Evolutionary conservation across 2,329 filamentous ascomycete genomes (phyloP).

Genomic region (Fusarium sacchari): DNA sequence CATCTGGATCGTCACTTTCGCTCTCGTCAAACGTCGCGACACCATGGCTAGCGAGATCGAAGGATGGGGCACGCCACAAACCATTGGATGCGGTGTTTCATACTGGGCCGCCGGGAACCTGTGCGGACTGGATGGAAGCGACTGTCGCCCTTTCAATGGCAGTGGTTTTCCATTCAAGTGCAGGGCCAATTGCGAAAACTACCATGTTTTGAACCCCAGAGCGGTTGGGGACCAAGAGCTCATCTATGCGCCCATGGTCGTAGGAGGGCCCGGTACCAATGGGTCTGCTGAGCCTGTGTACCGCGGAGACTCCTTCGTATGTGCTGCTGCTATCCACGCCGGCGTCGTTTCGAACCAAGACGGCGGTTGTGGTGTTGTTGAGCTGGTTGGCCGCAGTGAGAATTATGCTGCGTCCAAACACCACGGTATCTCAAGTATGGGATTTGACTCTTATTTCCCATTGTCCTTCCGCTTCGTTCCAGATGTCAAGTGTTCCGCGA

Average conservation of each 20-base stretch:
- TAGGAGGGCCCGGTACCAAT: slow-evolving; percentile 69
- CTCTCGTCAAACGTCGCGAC: slow-evolving; percentile 73
- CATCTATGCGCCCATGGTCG: slow-evolving; percentile 70
- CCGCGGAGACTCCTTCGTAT: slow-evolving; percentile 89
- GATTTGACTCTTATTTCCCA: slow-evolving; percentile 90
- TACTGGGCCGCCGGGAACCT: slow-evolving; percentile 78
- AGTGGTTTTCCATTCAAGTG: slow-evolving; percentile 79
- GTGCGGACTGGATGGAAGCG: slow-evolving; percentile 78
- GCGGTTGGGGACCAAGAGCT: slow-evolving; percentile 78
- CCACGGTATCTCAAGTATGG: slow-evolving; percentile 80
- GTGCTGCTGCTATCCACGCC: slow-evolving; percentile 84
- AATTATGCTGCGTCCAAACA: slow-evolving; percentile 71
- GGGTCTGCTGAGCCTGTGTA: slow-evolving; percentile 68
- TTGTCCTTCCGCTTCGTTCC: slow-evolving; percentile 81
- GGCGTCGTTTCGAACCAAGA: slow-evolving; percentile 76
- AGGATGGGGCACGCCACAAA: slow-evolving; percentile 72
- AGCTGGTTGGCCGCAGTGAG: slow-evolving; percentile 74
- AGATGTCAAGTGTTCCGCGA: slow-evolving; percentile 72
- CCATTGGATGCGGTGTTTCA: slow-evolving; percentile 72
- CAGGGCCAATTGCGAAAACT: slow-evolving; percentile 74
- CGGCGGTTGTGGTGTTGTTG: slow-evolving; percentile 85
- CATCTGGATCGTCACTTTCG: slow-evolving; percentile 76
- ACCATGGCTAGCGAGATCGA: slow-evolving; percentile 68
- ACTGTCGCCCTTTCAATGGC: slow-evolving; percentile 79
- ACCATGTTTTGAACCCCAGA: slow-evolving; percentile 74